Base-by-base conservation (phyloP, 306 rosid genomes). In the Benincasa hispida region DNA sequence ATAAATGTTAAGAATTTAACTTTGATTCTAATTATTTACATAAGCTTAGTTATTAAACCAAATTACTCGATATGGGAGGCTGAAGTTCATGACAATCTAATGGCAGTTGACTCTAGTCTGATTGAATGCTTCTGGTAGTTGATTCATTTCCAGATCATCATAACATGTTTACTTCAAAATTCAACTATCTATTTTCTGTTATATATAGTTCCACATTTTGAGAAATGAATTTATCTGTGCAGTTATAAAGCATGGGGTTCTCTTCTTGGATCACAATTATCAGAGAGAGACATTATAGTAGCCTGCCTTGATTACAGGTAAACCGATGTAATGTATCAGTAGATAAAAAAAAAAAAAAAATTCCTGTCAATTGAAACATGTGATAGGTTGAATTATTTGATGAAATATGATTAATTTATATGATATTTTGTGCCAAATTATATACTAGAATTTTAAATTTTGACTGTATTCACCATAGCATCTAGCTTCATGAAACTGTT, bases 251-350 rank as follows among this genome's bases (percentile, higher is more conserved):
- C 97, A 84, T 91, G 96, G 97, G 98, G 98, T 55, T 85, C 89
- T 82, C 98, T 93, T 74, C 88, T 93, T 83, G 98, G 98, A 56
- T 89, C 83, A 47, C 97, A 93, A 73, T 86, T 91, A 83, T 81
- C 97, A n/a, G 97, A 93, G 62, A 86, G 97, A 82, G 97, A 85
- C 85, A 87, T 93, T 81, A 87, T 93, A 68, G 97, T 93, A 80
- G 97, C 98, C 39, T 93, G 97, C 88, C 88, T 93, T 68, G 98
- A 93, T 85, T 93, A 93, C 90, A 87, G 98, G 98, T 93, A 81
- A 70, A 70, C 15, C 34, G 47, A 63, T 32, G 68, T 59, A 59
- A 27, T 13, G 2, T 13, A 59, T 25, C 12, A 30, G 21, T 27
- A 30, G 8, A 61, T 61, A 37, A 13, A 61, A 61, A 61, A 10